Conservation (phyloP, 768 basidiomycete genomes). For the Cyclocybe aegerita region DNA sequence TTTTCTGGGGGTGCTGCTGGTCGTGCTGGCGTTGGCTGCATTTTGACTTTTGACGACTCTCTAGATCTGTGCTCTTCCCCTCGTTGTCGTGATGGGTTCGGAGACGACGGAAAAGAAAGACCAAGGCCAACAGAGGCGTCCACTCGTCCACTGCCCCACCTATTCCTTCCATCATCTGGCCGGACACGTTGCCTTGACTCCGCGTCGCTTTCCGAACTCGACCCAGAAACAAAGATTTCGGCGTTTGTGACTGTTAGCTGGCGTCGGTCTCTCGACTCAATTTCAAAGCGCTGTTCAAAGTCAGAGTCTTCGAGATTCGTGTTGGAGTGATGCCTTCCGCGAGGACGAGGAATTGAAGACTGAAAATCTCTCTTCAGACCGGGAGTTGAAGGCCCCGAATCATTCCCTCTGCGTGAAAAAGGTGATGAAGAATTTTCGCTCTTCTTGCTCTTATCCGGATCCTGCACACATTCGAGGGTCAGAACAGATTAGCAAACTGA, state of each 20-base stretch:
- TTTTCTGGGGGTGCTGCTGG: slow-evolving; percentile 13
- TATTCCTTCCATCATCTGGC: neutral
- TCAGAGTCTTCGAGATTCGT: slow-evolving; percentile 41
- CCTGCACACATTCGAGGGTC: no score
- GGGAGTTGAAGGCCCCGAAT: neutral
- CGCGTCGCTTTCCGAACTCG: slow-evolving; percentile 38
- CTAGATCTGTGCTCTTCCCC: neutral
- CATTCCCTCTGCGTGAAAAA: neutral
- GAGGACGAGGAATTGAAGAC: slow-evolving; percentile 37
- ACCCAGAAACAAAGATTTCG: slow-evolving; percentile 38
- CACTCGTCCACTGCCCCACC: neutral
- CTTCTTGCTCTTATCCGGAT: no score
- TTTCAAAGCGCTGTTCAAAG: slow-evolving; percentile 39
- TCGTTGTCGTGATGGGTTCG: slow-evolving; percentile 1
- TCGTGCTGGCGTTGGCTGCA: neutral
- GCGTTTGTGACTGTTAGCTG: slow-evolving; percentile 47
- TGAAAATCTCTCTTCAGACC: slow-evolving; percentile 11
- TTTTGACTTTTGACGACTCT: neutral
- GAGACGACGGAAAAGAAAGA: slow-evolving; percentile 19
- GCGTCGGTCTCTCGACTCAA: slow-evolving; percentile 34
- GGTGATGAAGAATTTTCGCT: neutral
- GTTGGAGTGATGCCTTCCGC: slow-evolving; percentile 20
- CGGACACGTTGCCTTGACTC: slow-evolving; percentile 14
- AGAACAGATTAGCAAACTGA: slow-evolving; percentile 3
- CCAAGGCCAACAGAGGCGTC: slow-evolving; percentile 22